A percentile compares a stretch with the other conserved stretches of the same genome.
phyloP scores from a whole-genome alignment of 2,329 filamentous ascomycete genomes.

The Leptographium galeiforme region DNA sequence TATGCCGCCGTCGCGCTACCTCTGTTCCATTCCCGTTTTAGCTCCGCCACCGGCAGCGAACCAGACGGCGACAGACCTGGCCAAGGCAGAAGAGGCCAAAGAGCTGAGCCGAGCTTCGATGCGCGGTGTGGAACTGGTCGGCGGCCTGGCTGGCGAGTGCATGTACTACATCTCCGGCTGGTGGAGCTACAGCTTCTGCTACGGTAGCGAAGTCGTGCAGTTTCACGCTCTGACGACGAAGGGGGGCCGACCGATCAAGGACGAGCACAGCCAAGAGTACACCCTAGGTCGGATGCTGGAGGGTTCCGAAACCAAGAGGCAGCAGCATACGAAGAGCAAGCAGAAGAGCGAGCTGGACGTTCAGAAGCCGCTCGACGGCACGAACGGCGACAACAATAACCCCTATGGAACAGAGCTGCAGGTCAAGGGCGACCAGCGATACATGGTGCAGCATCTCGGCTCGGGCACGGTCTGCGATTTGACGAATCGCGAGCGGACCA shows the following conservation, averaged over 20 bases:
- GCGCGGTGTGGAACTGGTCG: constrained; percentile 68
- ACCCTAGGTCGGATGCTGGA: constrained; percentile 51
- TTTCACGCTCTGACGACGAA: constrained; percentile 72
- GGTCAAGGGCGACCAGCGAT: constrained; percentile 70
- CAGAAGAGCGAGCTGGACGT: constrained; percentile 11
- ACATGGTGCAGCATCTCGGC: constrained; percentile 69
- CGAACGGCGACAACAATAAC: background rate
- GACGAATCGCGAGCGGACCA: constrained; percentile 65
- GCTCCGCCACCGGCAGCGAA: constrained; percentile 42
- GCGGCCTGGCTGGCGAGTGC: constrained; percentile 64
- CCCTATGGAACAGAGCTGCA: constrained; percentile 52
- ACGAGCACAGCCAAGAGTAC: constrained; percentile 63
- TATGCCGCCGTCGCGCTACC: constrained; percentile 55
- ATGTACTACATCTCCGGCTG: constrained; percentile 74
- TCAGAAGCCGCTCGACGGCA: constrained; percentile 7
- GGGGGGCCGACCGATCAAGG: constrained; percentile 62
- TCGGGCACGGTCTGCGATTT: constrained; percentile 77
- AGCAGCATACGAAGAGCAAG: constrained; percentile 3
- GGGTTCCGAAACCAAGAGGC: background rate
- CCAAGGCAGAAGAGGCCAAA: constrained; percentile 62
- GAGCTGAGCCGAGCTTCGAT: constrained; percentile 66
- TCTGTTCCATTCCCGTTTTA: constrained; percentile 73
- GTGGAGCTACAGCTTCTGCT: constrained; percentile 96
- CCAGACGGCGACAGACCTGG: constrained; percentile 52
- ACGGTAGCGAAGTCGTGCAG: constrained; percentile 74